Conservation (phyloP, 345 rosid genomes). For the Dipteronia sinensis region DNA sequence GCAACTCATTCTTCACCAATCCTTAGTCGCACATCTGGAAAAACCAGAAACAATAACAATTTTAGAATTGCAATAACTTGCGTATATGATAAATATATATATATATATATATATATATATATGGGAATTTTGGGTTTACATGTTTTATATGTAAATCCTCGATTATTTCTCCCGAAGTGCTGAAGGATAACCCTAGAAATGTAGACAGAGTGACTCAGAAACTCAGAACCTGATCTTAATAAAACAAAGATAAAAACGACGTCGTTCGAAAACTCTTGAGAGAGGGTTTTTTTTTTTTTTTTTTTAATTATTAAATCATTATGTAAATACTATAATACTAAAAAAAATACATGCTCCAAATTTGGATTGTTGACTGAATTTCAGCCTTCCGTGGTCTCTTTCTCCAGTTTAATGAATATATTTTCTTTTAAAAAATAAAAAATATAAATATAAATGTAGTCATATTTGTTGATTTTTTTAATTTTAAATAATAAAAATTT, state of each 20-base stretch:
- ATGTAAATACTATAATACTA: no score
- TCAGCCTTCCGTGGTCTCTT: no score
- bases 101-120: no score
- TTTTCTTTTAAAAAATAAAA: no score
- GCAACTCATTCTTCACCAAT: constrained; percentile 14
- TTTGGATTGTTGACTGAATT: no score
- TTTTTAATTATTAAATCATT: no score
- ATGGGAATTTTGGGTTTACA: neutral
- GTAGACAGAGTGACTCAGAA: neutral
- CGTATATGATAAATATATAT: neutral
- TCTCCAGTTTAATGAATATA: no score
- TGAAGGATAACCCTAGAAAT: neutral
- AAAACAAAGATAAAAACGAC: neutral
- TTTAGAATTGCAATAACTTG: neutral
- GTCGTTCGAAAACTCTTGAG: neutral
- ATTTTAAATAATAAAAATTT: no score
- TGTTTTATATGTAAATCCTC: neutral
- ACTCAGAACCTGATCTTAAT: neutral
- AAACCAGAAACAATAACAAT: neutral
- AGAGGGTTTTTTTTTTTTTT: no score
- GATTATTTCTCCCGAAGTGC: neutral
- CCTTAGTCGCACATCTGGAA: neutral
- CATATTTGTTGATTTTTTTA: no score
- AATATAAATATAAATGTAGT: no score
- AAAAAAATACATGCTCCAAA: no score